These are phyloP conservation scores for Hyaloperonospora brassicae DNA, from an alignment of 352 stramenopile species.

Conservation along the genomic window DNA sequence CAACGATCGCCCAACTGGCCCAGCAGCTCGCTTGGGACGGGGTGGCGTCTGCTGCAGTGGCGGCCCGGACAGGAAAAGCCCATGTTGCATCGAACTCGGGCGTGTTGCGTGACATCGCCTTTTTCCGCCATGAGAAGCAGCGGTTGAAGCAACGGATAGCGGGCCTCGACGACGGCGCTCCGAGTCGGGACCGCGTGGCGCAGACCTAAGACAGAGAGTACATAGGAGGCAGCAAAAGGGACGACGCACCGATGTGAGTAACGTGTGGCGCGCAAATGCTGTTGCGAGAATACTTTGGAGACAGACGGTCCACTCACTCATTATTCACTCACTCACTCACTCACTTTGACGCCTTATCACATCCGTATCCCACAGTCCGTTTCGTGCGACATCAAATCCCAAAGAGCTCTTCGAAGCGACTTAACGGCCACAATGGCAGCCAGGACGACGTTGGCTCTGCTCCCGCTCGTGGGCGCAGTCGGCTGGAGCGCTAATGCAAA, in stretches of 20 bases:
- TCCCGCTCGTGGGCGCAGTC: constrained; percentile 50
- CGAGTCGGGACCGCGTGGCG: background rate
- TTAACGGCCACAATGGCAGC: constrained; percentile 23
- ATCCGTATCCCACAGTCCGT: too few species aligned
- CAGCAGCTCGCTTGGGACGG: constrained; percentile 34
- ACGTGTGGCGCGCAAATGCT: too few species aligned
- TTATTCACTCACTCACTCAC: too few species aligned
- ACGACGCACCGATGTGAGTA: too few species aligned
- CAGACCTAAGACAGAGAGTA: too few species aligned
- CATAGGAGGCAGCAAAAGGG: too few species aligned
- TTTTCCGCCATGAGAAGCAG: constrained; percentile 35
- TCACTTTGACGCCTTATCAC: too few species aligned
- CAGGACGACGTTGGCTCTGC: constrained; percentile 34
- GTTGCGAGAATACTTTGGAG: too few species aligned
- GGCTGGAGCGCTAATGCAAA: constrained; percentile 66
- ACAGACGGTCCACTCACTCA: too few species aligned
- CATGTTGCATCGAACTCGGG: constrained; percentile 21
- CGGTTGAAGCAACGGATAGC: constrained; percentile 30
- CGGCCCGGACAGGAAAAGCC: constrained; percentile 13
- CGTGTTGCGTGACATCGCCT: constrained; percentile 36
- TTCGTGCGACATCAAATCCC: too few species aligned
- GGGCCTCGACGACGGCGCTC: constrained; percentile 11
- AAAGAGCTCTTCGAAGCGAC: background rate
- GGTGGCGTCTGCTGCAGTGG: constrained; percentile 21
- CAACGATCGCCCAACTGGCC: constrained; percentile 31